These are phyloP conservation scores for Phaffia australis DNA, from an alignment of 768 basidiomycete species.

Conservation along the genomic window DNA sequence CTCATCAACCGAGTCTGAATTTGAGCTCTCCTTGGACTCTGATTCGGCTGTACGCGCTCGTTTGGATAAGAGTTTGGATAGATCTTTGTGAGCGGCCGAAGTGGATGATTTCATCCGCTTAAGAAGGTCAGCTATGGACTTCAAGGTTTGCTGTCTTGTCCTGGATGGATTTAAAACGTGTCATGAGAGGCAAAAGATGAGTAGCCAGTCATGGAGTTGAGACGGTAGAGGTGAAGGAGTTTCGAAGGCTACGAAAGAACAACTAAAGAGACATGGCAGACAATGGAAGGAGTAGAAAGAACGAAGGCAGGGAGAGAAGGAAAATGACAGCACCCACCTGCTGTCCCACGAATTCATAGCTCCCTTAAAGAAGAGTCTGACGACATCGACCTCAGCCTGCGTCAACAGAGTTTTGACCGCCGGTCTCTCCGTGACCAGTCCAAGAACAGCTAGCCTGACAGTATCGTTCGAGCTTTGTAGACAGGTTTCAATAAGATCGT, in stretches of 20 bases:
- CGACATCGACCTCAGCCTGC: constrained; percentile 7
- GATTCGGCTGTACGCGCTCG: neutral
- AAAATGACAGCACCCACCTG: constrained; percentile 5
- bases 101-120: constrained; percentile 15
- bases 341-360: constrained; percentile 19
- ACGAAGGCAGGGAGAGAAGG: neutral
- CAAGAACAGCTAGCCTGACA: constrained; percentile 15
- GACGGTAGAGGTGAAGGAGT: neutral
- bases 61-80: neutral
- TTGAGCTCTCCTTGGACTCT: neutral
- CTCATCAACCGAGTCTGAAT: too few species aligned
- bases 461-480: neutral
- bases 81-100: constrained; percentile 10
- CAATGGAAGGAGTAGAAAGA: neutral
- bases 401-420: constrained; percentile 6
- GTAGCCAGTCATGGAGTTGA: too few species aligned
- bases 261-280: neutral
- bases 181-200: neutral
- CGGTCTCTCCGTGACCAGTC: constrained; percentile 18
- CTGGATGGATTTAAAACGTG: neutral
- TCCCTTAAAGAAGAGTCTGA: constrained; percentile 5
- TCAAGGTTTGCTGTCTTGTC: constrained; percentile 7
- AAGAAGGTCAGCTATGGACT: neutral
- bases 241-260: neutral
- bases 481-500: too few species aligned